Base-by-base conservation (phyloP, 164 flowering plant species). In the Nymphaea colorata region DNA sequence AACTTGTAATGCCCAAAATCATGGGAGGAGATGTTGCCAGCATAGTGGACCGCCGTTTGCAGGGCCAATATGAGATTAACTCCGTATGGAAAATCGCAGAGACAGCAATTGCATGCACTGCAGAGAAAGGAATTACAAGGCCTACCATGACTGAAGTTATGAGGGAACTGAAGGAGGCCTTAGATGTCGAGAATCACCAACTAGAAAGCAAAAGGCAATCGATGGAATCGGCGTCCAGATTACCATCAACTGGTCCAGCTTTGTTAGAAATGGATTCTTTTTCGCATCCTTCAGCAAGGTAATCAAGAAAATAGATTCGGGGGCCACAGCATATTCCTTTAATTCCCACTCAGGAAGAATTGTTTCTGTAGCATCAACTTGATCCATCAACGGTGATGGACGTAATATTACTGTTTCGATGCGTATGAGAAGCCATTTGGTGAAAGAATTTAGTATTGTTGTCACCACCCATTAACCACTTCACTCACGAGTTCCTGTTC, bases 101-200 rank as follows among this genome's bases (percentile, higher is more conserved):
- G 65, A 59, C 75, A 10, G 86, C 81, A 45, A 75, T 77, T 78
- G 64, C 72, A 4, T 83, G 84, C 63, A 76, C 76, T 5, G 44
- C 73, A 44, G 45, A 55, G 5, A 64, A 17, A 11, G 59, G 77
- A 6, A 45, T 59, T 0, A 17, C 57, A 5, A 76, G 84, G 70
- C 82, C 82, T 43, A 71, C 62, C 41, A 83, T 83, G 78, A 74
- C 64, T 7, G 83, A 79, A 41, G 80, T 78, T 16, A 43, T 68
- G 79, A 76, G 70, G 8, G 70, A 76, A 41, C 15, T 61, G 3
- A 42, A 36, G 10, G 85, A 76, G 12, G 66, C 72, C 15, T 61
- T 42, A 44, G 41, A 77, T 6, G 2, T 57, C 17, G 17, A 73
- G 17, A 36, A n/a, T n/a, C n/a, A n/a, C n/a, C n/a, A 41, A 15